Conservation (phyloP, 1,284 basidiomycete species). For the Irpex lacteus region DNA sequence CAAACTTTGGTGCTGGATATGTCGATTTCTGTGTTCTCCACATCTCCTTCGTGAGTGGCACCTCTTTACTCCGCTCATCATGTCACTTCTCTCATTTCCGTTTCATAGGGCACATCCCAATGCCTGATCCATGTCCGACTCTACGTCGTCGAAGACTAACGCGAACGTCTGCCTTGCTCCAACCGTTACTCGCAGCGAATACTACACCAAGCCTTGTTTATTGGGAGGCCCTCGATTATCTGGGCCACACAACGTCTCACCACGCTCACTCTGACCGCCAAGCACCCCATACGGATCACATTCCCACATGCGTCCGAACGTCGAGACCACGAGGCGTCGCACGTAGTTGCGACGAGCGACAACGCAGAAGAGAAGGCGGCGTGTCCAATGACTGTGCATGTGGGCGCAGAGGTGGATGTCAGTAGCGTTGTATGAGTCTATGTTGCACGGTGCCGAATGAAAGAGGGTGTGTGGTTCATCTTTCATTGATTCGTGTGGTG, state of each 20-base stretch:
- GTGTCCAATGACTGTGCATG: background rate
- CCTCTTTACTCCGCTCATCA: background rate
- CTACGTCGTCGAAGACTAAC: background rate
- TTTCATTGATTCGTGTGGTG: too few species aligned
- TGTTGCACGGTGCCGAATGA: background rate
- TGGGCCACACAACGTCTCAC: too few species aligned
- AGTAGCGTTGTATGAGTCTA: background rate
- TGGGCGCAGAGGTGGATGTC: background rate
- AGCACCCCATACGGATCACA: background rate
- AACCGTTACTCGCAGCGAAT: background rate
- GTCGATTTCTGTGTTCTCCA: conserved; percentile 11
- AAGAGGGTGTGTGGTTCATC: too few species aligned
- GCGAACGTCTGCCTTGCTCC: background rate
- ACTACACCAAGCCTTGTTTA: too few species aligned
- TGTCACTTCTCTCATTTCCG: background rate
- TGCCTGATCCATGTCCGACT: conserved; percentile 9
- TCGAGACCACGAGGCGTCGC: background rate
- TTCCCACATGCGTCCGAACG: background rate
- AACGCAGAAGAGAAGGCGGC: background rate
- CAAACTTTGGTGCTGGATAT: background rate
- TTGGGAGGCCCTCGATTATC: too few species aligned
- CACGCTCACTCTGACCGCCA: background rate
- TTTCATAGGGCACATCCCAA: conserved; percentile 12
- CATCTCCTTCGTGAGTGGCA: conserved; percentile 13
- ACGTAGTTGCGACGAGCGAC: background rate